Base-by-base conservation (phyloP, 192 early-diverging fungal genomes). In the Coemansia sp. region DNA sequence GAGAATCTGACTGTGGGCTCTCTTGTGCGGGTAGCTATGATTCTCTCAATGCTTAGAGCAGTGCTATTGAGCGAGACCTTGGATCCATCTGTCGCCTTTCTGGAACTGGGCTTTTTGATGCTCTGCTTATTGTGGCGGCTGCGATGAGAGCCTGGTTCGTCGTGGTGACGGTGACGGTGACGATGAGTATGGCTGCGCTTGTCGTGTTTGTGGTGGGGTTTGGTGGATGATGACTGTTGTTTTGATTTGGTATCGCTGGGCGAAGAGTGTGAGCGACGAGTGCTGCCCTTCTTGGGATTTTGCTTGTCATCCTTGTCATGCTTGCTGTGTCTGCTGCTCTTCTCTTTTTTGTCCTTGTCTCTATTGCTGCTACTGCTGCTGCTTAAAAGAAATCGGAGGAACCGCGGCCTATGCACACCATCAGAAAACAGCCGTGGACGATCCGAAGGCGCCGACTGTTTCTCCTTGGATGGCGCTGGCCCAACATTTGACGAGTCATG, bases 321-420 rank as follows among this genome's bases (percentile, higher is more conserved):
- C 13, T 16, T 38, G 59, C 56, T 43, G 26, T 48, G 10, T 48
- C 16, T 11, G 47, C 16, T 48, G n/a, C n/a, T 26, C 39, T 64
- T 23, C 39, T 50, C 12, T 19, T 21, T 21, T 37, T 64, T 19
- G 65, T 6, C 32, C 8, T 41, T 38, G 38, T n/a, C 38, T 53
- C 53, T 49, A 60, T 63, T 15, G 58, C 23, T 45, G 63, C 57
- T 9, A n/a, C 32, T 26, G 26, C 26, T 26, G 26, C 26, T n/a
- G 54, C 45, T 12, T 49, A 61, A 26, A n/a, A 79, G 43, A 4
- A 52, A 19, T 13, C 61, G 40, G 16, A 71, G 23, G 41, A 79
- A 61, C 44, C 63, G 68, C 21, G 77, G 69, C 9, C 62, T 42
- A 37, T 69, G 60, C 19, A 63, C 49, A 50, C 65, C 65, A 13